Percentiles rank a stretch among this genome's conserved stretches.
Evolutionary conservation across 768 basidiomycete genomes (phyloP).

Genomic region (Suillus decipiens): DNA sequence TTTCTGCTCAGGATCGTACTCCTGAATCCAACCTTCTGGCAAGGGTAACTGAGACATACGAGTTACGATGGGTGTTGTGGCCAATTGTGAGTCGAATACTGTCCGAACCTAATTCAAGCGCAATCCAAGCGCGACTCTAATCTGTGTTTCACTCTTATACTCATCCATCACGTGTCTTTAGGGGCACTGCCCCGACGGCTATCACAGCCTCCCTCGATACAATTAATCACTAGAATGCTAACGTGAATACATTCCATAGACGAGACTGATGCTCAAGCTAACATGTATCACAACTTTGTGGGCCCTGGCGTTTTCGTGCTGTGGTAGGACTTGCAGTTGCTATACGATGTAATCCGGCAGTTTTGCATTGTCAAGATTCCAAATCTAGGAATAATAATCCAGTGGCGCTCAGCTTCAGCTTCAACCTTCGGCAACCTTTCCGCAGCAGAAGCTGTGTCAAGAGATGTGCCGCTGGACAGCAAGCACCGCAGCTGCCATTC

Average conservation of each 20-base stretch:
- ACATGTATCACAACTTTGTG: not conserved
- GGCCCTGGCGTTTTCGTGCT: too few species aligned
- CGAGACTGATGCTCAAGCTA: not conserved
- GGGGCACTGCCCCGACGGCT: not conserved
- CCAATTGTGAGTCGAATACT: not conserved
- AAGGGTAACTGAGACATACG: conserved; percentile 39
- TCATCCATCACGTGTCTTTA: not conserved
- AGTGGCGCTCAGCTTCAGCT: too few species aligned
- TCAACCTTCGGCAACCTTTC: not conserved
- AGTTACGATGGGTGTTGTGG: conserved; percentile 5
- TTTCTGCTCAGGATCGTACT: conserved; percentile 43
- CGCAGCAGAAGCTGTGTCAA: not conserved
- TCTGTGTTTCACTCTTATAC: conserved; percentile 8
- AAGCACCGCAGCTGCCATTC: not conserved
- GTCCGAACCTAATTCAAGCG: too few species aligned
- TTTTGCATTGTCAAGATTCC: not conserved
- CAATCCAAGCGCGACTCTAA: conserved; percentile 16
- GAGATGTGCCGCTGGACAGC: not conserved
- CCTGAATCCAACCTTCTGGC: conserved; percentile 59
- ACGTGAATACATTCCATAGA: not conserved
- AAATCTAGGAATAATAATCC: too few species aligned
- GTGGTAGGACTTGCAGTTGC: too few species aligned
- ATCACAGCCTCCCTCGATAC: not conserved
- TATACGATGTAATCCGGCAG: not conserved
- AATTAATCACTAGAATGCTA: not conserved